Evolutionary conservation across 2,329 filamentous ascomycete species (phyloP), one percentile per base, ranked within the genome.

Genomic region (Phialocephala subalpina): DNA sequence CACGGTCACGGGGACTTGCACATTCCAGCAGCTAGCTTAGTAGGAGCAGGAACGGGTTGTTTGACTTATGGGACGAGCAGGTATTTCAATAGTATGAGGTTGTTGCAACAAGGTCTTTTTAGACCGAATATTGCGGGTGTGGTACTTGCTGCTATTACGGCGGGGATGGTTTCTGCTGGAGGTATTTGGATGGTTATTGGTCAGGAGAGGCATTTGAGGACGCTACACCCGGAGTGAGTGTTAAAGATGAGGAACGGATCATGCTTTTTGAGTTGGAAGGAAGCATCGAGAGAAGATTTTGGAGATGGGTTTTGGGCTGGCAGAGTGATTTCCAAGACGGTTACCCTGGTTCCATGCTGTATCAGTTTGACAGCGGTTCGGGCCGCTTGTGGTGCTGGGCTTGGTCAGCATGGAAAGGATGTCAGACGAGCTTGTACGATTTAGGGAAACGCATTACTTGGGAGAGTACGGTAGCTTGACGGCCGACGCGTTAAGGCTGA

Each of bases 111-210:
- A 57, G 82, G 82, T 4, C 67, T 80, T 29, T 85, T 84, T 58
- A 65, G 70, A 53, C 71, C 93, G 63, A 92, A 97, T 73, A 92
- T 97, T 74, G 85, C 87, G 36, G 93, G 93, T 38, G 94, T 96
- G 70, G 77, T 93, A 27, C 86, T 96, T 25, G 92, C 96, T 66
- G 93, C 90, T 72, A 90, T 95, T 77, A 93, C 95, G n/a, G 66
- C 64, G 38, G 70, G 58, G 18, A 57, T 64, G 2, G 62, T 73
- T 49, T 61, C 67, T 40, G 65, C 59, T 16, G 72, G 72, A 20
- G 71, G 69, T 2, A 65, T 70, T 52, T 64, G 66, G 25, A 58
- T 73, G 63, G 65, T 72, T 47, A 29, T 69, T 20, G 55, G 62
- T 36, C 63, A 73, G 58, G 68, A 68, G 66, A 69, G 33, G 52